Conservation (phyloP, 495 filamentous ascomycete species). For the Lentithecium fluviatile region DNA sequence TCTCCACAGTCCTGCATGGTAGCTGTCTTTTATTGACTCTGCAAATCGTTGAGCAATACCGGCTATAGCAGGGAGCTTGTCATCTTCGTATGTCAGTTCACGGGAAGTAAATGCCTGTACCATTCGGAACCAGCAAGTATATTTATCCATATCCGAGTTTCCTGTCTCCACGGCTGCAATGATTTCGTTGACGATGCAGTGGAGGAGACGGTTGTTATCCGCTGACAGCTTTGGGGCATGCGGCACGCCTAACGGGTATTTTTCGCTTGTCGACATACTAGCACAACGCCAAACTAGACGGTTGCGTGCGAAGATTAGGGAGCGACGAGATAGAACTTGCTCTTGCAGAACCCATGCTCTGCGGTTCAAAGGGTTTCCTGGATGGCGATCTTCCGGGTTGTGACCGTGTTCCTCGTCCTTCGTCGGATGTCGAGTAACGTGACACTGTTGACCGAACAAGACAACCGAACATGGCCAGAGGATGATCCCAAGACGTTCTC, state of each 20-base stretch:
- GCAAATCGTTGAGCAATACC: neutral
- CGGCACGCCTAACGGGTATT: conserved; percentile 1
- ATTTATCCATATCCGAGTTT: neutral
- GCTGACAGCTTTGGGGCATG: neutral
- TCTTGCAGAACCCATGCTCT: no score
- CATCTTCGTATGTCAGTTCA: neutral
- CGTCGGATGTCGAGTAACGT: neutral
- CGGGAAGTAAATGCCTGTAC: neutral
- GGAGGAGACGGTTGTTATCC: no score
- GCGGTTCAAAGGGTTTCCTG: no score
- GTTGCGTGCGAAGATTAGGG: neutral
- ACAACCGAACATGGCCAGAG: neutral
- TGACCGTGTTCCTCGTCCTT: no score
- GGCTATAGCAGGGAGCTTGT: conserved; percentile 6
- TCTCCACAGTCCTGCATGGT: conserved; percentile 2
- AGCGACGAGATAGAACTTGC: neutral
- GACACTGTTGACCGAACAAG: neutral
- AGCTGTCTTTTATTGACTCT: neutral
- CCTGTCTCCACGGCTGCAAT: neutral
- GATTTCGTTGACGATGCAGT: neutral
- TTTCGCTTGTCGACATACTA: conserved; percentile 1
- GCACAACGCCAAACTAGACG: conserved; percentile 2
- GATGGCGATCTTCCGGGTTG: no score
- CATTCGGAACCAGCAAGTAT: neutral
- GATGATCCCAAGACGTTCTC: neutral